Conservation (phyloP, 441 rosid genomes). For the Erysimum cheiri region DNA sequence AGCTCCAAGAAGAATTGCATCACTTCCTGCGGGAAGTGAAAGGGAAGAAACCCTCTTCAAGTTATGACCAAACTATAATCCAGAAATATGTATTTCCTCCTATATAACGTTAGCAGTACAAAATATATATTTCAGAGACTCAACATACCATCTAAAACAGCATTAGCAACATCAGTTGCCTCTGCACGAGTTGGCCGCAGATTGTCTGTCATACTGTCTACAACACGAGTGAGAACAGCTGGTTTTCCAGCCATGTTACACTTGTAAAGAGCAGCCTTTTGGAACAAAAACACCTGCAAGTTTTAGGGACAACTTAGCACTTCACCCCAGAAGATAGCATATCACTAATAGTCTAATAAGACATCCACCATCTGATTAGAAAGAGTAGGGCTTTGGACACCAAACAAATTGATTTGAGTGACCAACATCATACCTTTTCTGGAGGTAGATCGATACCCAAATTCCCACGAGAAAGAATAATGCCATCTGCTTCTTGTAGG, state of each 20-base stretch:
- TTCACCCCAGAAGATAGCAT: slow-evolving; percentile 3
- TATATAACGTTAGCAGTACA: slow-evolving; percentile 3
- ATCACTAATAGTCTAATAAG: slow-evolving; percentile 10
- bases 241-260: slow-evolving; percentile 99
- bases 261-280: slow-evolving; percentile 95
- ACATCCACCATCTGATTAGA: slow-evolving; percentile 4
- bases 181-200: slow-evolving; percentile 98
- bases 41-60: background rate
- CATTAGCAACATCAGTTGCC: slow-evolving; percentile 99
- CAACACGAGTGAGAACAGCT: slow-evolving; percentile 96
- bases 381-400: slow-evolving; percentile 7
- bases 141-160: slow-evolving; percentile 83
- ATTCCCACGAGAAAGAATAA: slow-evolving; percentile 97
- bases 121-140: background rate
- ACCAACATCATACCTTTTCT: slow-evolving; percentile 70
- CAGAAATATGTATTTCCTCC: background rate
- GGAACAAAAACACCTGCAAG: slow-evolving; percentile 89
- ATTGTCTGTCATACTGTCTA: slow-evolving; percentile 98
- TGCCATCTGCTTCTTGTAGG: slow-evolving; percentile 97
- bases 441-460: slow-evolving; percentile 98
- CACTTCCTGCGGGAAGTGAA: slow-evolving; percentile 69
- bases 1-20: slow-evolving; percentile 99
- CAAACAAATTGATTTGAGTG: slow-evolving; percentile 9
- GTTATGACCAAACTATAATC: slow-evolving; percentile 27
- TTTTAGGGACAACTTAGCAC: slow-evolving; percentile 26